Percentiles rank a stretch among this genome's conserved stretches.
These are phyloP conservation scores for Aschersonia sp. DNA, from an alignment of 2,329 filamentous ascomycete genomes.

Conservation along the genomic window DNA sequence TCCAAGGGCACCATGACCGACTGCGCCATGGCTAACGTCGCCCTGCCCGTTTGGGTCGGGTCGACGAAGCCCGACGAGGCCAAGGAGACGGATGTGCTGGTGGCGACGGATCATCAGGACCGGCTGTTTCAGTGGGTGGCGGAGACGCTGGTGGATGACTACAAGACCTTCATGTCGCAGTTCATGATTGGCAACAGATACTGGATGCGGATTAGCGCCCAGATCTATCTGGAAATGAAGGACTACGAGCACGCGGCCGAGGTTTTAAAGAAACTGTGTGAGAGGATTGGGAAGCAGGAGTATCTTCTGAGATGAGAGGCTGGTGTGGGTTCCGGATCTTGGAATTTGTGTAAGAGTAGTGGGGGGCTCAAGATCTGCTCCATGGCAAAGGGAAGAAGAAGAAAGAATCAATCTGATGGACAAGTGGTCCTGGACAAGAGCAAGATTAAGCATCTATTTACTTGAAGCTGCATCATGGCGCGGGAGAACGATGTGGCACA, in stretches of 20 bases:
- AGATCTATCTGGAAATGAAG: conserved; percentile 67
- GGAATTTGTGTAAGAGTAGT: too few relatives aligned
- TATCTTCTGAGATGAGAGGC: conserved; percentile 9
- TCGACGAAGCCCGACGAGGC: background rate
- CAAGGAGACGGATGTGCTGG: conserved; percentile 13
- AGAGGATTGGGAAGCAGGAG: conserved; percentile 23
- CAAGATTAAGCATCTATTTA: too few relatives aligned
- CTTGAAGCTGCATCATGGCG: too few relatives aligned
- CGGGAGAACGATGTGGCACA: too few relatives aligned
- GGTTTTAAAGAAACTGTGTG: conserved; percentile 36
- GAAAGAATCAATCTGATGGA: too few relatives aligned
- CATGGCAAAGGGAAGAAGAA: too few relatives aligned
- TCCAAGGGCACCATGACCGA: conserved; percentile 41
- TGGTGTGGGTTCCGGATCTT: too few relatives aligned
- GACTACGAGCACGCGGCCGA: conserved; percentile 63
- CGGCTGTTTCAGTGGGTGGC: conserved; percentile 43
- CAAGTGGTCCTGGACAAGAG: too few relatives aligned
- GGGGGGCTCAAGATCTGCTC: too few relatives aligned
- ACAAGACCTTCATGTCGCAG: conserved; percentile 57
- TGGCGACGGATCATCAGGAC: conserved; percentile 16
- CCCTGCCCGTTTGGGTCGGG: conserved; percentile 45
- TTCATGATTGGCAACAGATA: conserved; percentile 45
- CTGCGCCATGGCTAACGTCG: conserved; percentile 61
- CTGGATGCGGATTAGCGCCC: conserved; percentile 64
- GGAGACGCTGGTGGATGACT: conserved; percentile 36